Conservation (phyloP, 2,329 filamentous ascomycete genomes). For the Pseudocercospora ulei region DNA sequence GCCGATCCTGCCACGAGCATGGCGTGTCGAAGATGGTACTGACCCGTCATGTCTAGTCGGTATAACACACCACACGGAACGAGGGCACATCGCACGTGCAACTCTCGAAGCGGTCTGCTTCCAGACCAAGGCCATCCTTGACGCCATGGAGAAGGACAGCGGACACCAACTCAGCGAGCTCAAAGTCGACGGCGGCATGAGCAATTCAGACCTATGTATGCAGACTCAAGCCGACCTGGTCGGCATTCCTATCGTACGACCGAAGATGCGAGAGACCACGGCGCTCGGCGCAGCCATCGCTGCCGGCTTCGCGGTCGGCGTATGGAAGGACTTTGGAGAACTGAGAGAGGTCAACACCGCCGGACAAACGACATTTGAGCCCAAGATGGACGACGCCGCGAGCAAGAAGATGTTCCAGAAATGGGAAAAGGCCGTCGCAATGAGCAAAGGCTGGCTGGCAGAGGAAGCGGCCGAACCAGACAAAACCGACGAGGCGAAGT, state of each 20-base stretch:
- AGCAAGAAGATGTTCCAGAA: slow-evolving; percentile 56
- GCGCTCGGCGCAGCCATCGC: slow-evolving; percentile 81
- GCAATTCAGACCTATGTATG: slow-evolving; percentile 82
- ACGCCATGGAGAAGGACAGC: slow-evolving; percentile 83
- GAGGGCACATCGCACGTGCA: slow-evolving; percentile 76
- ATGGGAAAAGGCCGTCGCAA: slow-evolving; percentile 69
- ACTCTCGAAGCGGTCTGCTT: slow-evolving; percentile 87
- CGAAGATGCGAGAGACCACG: slow-evolving; percentile 82
- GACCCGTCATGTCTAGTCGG: slow-evolving; percentile 25
- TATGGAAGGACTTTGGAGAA: slow-evolving; percentile 68
- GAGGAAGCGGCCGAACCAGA: slow-evolving; percentile 17
- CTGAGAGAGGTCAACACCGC: slow-evolving; percentile 62
- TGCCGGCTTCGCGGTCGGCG: slow-evolving; percentile 69
- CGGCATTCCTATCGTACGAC: slow-evolving; percentile 71
- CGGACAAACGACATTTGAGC: slow-evolving; percentile 60
- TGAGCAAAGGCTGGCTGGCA: slow-evolving; percentile 60
- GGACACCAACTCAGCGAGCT: slow-evolving; percentile 63
- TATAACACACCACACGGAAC: slow-evolving; percentile 58
- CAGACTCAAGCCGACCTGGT: slow-evolving; percentile 81
- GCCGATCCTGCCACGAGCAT: slow-evolving; percentile 1
- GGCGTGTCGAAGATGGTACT: neutral
- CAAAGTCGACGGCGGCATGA: slow-evolving; percentile 81
- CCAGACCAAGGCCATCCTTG: slow-evolving; percentile 83
- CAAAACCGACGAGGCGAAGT: slow-evolving; percentile 11
- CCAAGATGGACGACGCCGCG: slow-evolving; percentile 47